Evolutionary conservation across 148 eudicot genomes (phyloP).

Genomic region (Rhododendron mucronatum): DNA sequence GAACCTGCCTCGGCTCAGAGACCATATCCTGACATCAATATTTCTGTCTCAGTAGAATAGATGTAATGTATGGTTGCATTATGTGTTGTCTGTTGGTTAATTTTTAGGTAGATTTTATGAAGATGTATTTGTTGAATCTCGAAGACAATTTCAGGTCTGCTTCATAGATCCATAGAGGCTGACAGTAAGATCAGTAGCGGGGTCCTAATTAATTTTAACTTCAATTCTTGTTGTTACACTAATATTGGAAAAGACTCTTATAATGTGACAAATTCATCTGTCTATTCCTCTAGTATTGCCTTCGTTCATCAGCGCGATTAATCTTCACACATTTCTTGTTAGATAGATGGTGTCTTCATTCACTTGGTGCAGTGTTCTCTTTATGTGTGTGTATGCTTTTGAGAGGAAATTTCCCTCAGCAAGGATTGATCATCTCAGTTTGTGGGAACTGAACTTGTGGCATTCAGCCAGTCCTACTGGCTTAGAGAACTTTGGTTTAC

Average conservation of each 20-base stretch:
- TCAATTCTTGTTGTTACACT: conserved; percentile 7
- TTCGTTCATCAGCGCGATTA: background rate
- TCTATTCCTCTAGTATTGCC: background rate
- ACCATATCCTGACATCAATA: conserved; percentile 35
- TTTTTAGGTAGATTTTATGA: background rate
- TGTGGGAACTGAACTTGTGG: background rate
- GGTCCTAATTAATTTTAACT: conserved; percentile 7
- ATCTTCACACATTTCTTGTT: background rate
- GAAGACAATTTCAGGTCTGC: conserved; percentile 3
- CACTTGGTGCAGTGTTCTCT: background rate
- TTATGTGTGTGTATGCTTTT: background rate
- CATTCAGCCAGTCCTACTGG: background rate
- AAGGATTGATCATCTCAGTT: background rate
- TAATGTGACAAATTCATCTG: background rate
- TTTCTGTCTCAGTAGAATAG: conserved; percentile 28
- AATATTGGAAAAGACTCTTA: background rate
- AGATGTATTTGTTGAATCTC: background rate
- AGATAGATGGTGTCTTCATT: background rate
- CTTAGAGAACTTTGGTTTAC: background rate
- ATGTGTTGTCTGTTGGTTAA: background rate
- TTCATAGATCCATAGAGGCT: conserved; percentile 8
- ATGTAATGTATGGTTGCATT: background rate
- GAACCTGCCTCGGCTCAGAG: conserved; percentile 23
- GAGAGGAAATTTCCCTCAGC: background rate
- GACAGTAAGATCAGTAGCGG: background rate